These are phyloP conservation scores for Vanderwaltozyma verrucispora DNA, from an alignment of 805 yeast species.

Conservation along the genomic window DNA sequence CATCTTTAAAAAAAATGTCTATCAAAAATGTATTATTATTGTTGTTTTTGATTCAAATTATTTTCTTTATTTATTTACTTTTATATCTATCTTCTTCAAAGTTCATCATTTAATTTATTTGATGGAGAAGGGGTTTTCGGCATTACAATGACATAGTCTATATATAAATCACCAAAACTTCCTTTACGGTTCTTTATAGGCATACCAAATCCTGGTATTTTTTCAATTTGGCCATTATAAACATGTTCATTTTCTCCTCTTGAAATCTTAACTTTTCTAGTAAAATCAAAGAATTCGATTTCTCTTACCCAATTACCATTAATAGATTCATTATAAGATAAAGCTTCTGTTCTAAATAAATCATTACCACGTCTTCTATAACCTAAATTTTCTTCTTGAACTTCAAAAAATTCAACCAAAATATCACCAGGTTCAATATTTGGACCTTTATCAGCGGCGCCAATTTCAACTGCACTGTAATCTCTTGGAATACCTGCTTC, in stretches of 20 bases:
- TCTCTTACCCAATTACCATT: conserved; percentile 72
- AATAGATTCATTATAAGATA: conserved; percentile 62
- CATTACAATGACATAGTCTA: conserved; percentile 38
- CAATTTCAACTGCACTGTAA: conserved; percentile 46
- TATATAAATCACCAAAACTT: conserved; percentile 43
- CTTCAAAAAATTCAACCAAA: conserved; percentile 50
- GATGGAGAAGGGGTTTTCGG: background rate
- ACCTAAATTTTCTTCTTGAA: conserved; percentile 49
- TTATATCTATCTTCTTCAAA: too few species aligned
- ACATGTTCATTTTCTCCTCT: conserved; percentile 46
- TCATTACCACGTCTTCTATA: conserved; percentile 69
- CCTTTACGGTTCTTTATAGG: conserved; percentile 38
- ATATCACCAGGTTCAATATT: conserved; percentile 78
- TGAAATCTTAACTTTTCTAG: conserved; percentile 35
- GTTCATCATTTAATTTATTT: conserved; percentile 12
- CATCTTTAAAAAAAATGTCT: too few species aligned
- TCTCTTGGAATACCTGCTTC: conserved; percentile 63
- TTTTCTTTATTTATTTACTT: too few species aligned
- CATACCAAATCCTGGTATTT: conserved; percentile 74
- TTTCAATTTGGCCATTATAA: conserved; percentile 60
- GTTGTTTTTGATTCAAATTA: too few species aligned
- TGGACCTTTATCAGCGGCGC: conserved; percentile 80
- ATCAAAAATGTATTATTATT: too few species aligned
- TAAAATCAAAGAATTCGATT: conserved; percentile 56
- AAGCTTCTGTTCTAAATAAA: conserved; percentile 71